Evolutionary conservation across 257 asterid genomes (phyloP).

Genomic region (Scutellaria minor): DNA sequence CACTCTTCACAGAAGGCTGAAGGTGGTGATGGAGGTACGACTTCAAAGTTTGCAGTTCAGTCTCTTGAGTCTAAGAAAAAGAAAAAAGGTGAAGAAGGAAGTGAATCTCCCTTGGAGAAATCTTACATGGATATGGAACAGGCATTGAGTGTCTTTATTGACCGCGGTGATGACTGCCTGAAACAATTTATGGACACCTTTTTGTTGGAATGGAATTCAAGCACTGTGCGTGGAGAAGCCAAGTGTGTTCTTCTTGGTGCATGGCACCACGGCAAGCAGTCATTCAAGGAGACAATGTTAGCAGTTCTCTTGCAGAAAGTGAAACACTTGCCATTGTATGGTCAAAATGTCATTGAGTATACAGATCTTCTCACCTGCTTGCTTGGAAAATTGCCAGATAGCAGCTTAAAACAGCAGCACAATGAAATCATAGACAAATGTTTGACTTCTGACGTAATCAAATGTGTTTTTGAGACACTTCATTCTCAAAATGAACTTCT

Average conservation of each 20-base stretch:
- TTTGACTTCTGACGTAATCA: slow-evolving; percentile 82
- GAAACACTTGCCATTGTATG: slow-evolving; percentile 82
- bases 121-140: slow-evolving; percentile 95
- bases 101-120: slow-evolving; percentile 73
- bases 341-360: slow-evolving; percentile 85
- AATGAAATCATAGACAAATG: slow-evolving; percentile 86
- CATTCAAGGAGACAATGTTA: slow-evolving; percentile 75
- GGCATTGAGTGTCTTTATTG: slow-evolving; percentile 70
- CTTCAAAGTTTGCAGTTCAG: slow-evolving; percentile 71
- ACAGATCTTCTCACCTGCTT: slow-evolving; percentile 84
- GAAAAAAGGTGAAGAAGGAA: slow-evolving; percentile 95
- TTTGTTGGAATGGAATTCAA: slow-evolving; percentile 93
- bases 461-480: slow-evolving; percentile 84
- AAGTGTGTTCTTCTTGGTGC: slow-evolving; percentile 83
- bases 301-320: slow-evolving; percentile 81
- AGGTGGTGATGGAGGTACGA: slow-evolving; percentile 62
- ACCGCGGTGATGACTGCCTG: slow-evolving; percentile 75
- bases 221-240: slow-evolving; percentile 93
- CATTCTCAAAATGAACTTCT: slow-evolving; percentile 96
- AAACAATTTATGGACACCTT: slow-evolving; percentile 83
- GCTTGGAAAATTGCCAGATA: slow-evolving; percentile 81
- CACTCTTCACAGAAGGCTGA: slow-evolving; percentile 79
- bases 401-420: slow-evolving; percentile 60
- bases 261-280: slow-evolving; percentile 90
- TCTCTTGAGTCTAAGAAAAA: slow-evolving; percentile 79